Conservation (phyloP, 352 stramenopile genomes). For the Pythium sp. region DNA sequence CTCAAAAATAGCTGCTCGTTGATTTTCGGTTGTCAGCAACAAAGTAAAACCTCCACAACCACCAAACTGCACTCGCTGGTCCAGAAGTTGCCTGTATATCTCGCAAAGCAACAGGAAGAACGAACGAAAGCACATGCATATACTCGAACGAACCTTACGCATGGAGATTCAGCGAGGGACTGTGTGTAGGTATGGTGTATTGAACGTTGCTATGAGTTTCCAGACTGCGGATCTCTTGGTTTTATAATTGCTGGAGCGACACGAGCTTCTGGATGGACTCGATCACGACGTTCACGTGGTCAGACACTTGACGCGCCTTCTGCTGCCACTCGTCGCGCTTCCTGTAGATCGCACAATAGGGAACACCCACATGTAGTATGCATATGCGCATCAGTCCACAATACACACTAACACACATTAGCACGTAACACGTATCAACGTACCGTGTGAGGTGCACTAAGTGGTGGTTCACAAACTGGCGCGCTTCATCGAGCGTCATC, state of each 20-base stretch:
- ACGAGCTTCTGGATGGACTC: constrained; percentile 75
- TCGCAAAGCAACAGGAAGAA: no score
- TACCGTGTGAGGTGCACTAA: constrained; percentile 52
- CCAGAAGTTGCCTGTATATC: no score
- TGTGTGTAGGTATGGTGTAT: background rate
- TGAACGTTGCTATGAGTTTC: background rate
- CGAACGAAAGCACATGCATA: no score
- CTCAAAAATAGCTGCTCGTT: background rate
- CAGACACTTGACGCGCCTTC: constrained; percentile 64
- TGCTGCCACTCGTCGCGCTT: constrained; percentile 67
- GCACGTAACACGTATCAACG: background rate
- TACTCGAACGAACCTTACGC: no score
- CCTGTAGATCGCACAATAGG: constrained; percentile 24
- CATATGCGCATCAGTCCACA: background rate
- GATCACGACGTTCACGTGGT: constrained; percentile 74
- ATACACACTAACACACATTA: background rate
- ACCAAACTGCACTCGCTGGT: no score
- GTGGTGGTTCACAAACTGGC: constrained; percentile 51
- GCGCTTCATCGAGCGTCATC: constrained; percentile 68
- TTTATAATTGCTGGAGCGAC: constrained; percentile 39
- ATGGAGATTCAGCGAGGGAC: no score
- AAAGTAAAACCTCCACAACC: no score
- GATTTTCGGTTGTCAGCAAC: no score
- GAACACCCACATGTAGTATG: background rate
- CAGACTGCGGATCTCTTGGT: background rate